Conservation (phyloP, 2,329 filamentous ascomycete genomes). For the Corinectria fuckeliana region DNA sequence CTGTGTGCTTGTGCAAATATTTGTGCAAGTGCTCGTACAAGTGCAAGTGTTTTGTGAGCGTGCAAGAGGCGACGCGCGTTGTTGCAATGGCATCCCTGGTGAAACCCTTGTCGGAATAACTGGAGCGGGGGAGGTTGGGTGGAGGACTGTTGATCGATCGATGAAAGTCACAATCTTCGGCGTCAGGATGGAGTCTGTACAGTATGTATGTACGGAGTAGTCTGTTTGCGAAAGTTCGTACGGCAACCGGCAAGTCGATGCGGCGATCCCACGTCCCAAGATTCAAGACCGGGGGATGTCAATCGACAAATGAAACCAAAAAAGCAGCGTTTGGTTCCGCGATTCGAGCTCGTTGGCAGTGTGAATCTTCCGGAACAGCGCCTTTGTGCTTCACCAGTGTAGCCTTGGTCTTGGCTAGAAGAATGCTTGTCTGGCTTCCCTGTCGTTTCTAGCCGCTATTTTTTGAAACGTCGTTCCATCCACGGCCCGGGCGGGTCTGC, state of each 20-base stretch:
- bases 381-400: background rate
- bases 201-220: background rate
- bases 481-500: background rate
- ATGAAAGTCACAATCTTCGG: background rate
- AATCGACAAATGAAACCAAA: background rate
- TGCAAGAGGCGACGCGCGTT: background rate
- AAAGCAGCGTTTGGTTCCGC: background rate
- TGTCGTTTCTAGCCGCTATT: background rate
- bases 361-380: background rate
- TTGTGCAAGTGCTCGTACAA: background rate
- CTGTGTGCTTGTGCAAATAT: background rate
- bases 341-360: background rate
- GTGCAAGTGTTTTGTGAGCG: background rate
- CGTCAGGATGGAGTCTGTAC: background rate
- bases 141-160: background rate
- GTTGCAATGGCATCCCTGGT: background rate
- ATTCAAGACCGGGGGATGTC: background rate
- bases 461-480: slow-evolving; percentile 5
- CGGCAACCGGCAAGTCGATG: background rate
- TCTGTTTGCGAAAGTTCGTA: background rate
- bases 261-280: background rate
- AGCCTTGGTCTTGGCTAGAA: background rate
- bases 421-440: background rate
- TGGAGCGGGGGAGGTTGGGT: background rate
- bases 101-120: background rate